phyloP scores from a whole-genome alignment of 2,329 filamentous ascomycete genomes.

The Magnaporthales sp. region DNA sequence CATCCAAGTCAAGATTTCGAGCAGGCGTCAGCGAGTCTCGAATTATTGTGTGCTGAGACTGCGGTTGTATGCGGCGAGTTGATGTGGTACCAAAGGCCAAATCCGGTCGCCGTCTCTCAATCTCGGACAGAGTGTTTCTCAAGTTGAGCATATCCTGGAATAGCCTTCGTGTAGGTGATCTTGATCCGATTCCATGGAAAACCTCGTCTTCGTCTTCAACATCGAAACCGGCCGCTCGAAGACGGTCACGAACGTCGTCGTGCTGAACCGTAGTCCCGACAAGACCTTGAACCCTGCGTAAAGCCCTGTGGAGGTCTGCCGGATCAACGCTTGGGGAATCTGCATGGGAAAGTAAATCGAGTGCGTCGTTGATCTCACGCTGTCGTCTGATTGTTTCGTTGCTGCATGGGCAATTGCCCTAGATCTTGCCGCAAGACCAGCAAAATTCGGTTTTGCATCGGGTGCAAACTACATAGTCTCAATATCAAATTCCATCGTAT shows the following conservation, averaged over 20 bases:
- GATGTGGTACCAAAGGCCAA: no score
- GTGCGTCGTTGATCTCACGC: neutral
- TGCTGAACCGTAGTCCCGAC: no score
- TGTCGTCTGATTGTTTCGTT: neutral
- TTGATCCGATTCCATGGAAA: neutral
- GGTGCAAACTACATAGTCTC: neutral
- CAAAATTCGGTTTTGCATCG: neutral
- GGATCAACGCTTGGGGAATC: no score
- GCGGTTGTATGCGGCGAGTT: no score
- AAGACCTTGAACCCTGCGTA: neutral
- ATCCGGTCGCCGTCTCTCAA: no score
- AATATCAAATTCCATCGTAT: neutral
- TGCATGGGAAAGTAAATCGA: neutral
- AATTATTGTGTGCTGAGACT: no score
- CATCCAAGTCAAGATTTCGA: no score
- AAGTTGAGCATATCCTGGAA: neutral
- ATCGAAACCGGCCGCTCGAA: no score
- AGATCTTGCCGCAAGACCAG: neutral
- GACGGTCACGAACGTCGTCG: no score
- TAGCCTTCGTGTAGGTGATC: neutral
- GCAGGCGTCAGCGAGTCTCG: no score
- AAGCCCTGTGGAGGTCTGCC: neutral
- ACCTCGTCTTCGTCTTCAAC: no score
- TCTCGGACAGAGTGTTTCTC: neutral
- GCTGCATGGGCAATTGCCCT: neutral